Conservation (phyloP, 2,329 filamentous ascomycete genomes). For the Pyricularia sp. region DNA sequence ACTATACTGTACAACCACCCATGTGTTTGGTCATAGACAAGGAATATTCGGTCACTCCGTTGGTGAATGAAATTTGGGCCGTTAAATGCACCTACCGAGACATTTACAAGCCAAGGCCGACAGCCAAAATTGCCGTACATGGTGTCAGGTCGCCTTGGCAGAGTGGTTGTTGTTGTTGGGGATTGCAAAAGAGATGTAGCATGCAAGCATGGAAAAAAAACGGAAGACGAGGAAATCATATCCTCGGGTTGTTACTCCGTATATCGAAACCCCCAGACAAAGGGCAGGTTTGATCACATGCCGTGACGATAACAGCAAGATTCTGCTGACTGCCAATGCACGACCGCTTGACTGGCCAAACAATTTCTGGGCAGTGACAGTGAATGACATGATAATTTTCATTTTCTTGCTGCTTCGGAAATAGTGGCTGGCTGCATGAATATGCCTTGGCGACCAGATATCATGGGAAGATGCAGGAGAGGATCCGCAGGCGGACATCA, state of each 20-base stretch:
- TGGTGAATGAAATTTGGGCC: neutral
- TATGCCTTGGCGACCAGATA: neutral
- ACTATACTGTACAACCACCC: neutral
- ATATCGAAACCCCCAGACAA: neutral
- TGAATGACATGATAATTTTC: neutral
- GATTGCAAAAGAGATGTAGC: neutral
- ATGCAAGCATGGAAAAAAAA: neutral
- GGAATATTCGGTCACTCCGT: neutral
- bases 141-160: neutral
- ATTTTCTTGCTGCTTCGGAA: neutral
- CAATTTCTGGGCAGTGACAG: neutral
- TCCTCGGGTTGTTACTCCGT: no score
- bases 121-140: neutral
- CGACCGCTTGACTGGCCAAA: neutral
- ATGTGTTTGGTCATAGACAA: neutral
- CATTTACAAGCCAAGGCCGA: neutral
- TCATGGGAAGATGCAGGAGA: neutral
- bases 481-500: neutral
- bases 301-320: neutral
- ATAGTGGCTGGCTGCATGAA: neutral
- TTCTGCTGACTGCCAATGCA: neutral
- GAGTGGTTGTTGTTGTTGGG: neutral
- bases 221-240: neutral
- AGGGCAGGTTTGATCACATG: neutral
- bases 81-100: neutral